phyloP scores from a whole-genome alignment of 2,329 filamentous ascomycete species.

The Aspergillus nomiae region DNA sequence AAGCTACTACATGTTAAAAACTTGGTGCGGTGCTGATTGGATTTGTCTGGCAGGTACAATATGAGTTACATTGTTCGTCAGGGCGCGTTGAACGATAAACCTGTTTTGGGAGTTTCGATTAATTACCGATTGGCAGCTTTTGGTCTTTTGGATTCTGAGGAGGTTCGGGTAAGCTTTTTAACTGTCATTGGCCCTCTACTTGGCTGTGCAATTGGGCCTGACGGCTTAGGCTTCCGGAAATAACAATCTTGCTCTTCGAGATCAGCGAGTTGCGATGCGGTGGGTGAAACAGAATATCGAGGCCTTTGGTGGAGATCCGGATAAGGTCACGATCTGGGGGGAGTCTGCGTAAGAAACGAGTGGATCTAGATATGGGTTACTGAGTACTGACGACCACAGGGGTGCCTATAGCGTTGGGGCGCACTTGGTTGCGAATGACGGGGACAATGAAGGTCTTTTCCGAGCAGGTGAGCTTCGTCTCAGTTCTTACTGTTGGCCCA shows the following conservation, averaged over 20 bases:
- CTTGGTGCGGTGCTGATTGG: not conserved
- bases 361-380: not conserved
- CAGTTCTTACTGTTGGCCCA: too few relatives aligned
- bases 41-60: slow-evolving; percentile 26
- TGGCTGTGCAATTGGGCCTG: not conserved
- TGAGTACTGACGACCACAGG: slow-evolving; percentile 13
- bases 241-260: slow-evolving; percentile 33
- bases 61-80: slow-evolving; percentile 35
- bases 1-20: not conserved
- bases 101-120: slow-evolving; percentile 34
- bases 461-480: slow-evolving; percentile 26
- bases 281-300: slow-evolving; percentile 41
- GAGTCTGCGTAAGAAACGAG: slow-evolving; percentile 33
- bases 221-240: slow-evolving; percentile 26
- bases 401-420: slow-evolving; percentile 36
- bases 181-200: not conserved
- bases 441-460: slow-evolving; percentile 34
- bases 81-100: slow-evolving; percentile 29
- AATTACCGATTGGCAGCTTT: slow-evolving; percentile 35
- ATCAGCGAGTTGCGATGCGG: slow-evolving; percentile 38
- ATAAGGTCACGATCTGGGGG: slow-evolving; percentile 40
- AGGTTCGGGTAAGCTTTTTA: slow-evolving; percentile 26
- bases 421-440: slow-evolving; percentile 32
- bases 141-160: slow-evolving; percentile 34
- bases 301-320: slow-evolving; percentile 35